These are phyloP conservation scores for Candida xyloterini DNA, from an alignment of 805 yeast species.

Conservation along the genomic window DNA sequence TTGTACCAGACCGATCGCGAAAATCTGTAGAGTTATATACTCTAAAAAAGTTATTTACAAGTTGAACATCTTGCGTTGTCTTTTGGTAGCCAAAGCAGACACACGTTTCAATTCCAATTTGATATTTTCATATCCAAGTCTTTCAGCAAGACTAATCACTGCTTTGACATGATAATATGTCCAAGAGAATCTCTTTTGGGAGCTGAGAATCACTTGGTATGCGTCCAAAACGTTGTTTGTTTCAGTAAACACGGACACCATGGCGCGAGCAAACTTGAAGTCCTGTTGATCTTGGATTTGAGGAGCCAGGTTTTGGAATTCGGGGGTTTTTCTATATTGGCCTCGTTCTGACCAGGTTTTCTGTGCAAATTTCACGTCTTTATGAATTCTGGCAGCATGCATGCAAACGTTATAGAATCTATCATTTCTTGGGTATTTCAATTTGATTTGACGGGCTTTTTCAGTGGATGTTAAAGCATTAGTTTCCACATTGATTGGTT, in stretches of 20 bases:
- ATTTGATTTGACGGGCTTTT: background rate
- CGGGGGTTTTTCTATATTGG: constrained; percentile 50
- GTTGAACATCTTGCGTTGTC: constrained; percentile 6
- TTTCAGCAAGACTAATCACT: constrained; percentile 38
- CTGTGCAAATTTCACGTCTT: constrained; percentile 57
- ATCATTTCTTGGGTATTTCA: constrained; percentile 38
- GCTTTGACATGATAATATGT: constrained; percentile 43
- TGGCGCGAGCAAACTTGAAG: constrained; percentile 66
- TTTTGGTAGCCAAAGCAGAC: constrained; percentile 18
- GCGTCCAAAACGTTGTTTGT: constrained; percentile 67
- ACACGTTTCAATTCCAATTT: constrained; percentile 30
- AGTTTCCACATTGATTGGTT: constrained; percentile 3
- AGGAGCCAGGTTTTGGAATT: constrained; percentile 43
- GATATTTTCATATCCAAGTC: constrained; percentile 41
- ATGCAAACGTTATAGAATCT: constrained; percentile 58
- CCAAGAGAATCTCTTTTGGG: constrained; percentile 73
- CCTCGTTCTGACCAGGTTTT: constrained; percentile 81
- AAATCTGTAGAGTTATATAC: background rate
- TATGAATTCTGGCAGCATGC: constrained; percentile 59
- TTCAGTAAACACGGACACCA: constrained; percentile 58
- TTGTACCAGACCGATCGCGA: constrained; percentile 52
- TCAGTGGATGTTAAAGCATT: constrained; percentile 11
- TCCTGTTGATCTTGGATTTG: constrained; percentile 45
- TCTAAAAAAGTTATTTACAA: constrained; percentile 2
- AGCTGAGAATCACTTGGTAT: constrained; percentile 59